phyloP scores from a whole-genome alignment of 306 rosid genomes.

The Alnus rubra region DNA sequence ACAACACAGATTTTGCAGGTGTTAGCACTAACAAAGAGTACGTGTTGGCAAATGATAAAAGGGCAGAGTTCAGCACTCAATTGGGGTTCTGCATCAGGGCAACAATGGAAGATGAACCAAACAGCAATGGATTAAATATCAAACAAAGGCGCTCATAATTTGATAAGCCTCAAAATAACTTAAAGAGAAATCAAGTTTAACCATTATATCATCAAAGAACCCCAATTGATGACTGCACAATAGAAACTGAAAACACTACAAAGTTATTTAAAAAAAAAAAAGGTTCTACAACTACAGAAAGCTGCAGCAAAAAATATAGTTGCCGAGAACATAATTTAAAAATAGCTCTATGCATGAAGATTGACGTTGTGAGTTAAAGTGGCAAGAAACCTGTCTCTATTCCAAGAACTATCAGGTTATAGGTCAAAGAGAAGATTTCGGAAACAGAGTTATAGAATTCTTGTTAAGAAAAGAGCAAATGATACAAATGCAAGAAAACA shows the following conservation, averaged over 20 bases:
- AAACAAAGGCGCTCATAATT: neutral
- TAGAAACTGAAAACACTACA: neutral
- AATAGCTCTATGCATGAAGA: neutral
- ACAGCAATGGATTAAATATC: neutral
- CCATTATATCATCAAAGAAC: neutral
- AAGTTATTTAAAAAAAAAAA: neutral
- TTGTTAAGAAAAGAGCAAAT: neutral
- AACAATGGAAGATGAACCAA: neutral
- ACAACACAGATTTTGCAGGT: neutral
- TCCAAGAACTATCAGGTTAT: neutral
- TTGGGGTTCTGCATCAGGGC: neutral
- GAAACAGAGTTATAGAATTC: neutral
- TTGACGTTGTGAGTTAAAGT: neutral
- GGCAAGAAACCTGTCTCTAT: neutral
- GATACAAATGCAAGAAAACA: slow-evolving; percentile 13
- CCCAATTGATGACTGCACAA: neutral
- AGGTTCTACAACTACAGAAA: neutral
- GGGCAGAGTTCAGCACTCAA: neutral
- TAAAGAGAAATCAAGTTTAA: neutral
- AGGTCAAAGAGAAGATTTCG: neutral
- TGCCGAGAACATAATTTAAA: neutral
- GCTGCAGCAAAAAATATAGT: neutral
- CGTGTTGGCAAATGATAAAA: neutral
- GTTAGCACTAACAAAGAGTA: neutral
- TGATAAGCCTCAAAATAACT: neutral